Evolutionary conservation across 1,284 basidiomycete species (phyloP), one percentile per base, ranked within the genome.

Genomic region (Cryptococcus sp.): DNA sequence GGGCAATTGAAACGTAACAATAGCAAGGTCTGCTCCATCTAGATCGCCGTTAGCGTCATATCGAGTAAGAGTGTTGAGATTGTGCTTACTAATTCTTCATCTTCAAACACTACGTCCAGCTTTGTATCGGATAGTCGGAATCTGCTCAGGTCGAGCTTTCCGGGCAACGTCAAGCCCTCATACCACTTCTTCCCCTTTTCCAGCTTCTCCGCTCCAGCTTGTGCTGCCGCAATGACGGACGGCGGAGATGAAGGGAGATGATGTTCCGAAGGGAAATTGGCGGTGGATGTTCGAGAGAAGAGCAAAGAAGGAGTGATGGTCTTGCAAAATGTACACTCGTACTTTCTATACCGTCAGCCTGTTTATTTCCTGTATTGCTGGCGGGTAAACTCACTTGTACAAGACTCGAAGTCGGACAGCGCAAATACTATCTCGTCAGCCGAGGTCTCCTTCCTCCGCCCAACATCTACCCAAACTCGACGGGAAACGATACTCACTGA

Each of bases 301-400:
- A 94, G 82, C 23, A 95, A 80, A 1, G 80, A 79, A 1, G 80
- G 78, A 73, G 92, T 86, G 4, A 85, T 80, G 60, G 85, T 84
- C 86, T 97, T 98, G 80, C 95, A 98, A 69, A 95, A 95, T 2
- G 93, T 91, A 71, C 94, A 98, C 14, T 94, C 88, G 48, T 75
- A 75, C 67, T 86, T 88, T 75, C 71, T 73, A 44, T 14, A 28
- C 18, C 4, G 50, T 58, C 48, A 61, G 51, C 34, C 34, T n/a
- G n/a, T n/a, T n/a, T n/a, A n/a, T n/a, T n/a, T n/a, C n/a, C n/a
- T n/a, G n/a, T n/a, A n/a, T n/a, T n/a, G n/a, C n/a, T n/a, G 18
- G 18, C 42, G 52, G 53, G 52, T 66, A 66, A 54, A 19, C 66
- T 57, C 42, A 73, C 70, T 97, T 97, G 78, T 97, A 98, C 50